phyloP scores from a whole-genome alignment of 345 rosid genomes.

The Erodium maritimum region DNA sequence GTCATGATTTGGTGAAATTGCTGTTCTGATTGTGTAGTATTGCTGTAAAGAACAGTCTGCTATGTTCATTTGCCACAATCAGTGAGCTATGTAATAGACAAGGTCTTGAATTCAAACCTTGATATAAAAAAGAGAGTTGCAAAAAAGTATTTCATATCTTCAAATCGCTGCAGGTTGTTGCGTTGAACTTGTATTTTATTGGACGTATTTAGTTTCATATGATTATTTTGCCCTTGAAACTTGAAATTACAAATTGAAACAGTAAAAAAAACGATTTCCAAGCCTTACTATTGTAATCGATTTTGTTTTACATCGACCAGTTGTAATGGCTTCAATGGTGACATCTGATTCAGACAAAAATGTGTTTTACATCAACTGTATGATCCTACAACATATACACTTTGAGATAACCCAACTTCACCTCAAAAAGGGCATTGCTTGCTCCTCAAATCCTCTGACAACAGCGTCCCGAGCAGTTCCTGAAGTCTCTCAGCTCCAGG shows the following conservation, averaged over 20 bases:
- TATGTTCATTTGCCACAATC: not conserved
- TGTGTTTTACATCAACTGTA: conserved; percentile 12
- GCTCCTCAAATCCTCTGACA: conserved; percentile 45
- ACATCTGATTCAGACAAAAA: not conserved
- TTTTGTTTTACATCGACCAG: no score
- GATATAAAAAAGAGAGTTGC: no score
- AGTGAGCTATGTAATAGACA: no score
- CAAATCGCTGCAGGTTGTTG: no score
- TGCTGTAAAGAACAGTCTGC: not conserved
- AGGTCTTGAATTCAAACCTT: no score
- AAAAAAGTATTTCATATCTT: no score
- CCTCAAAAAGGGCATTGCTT: conserved; percentile 38
- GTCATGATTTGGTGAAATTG: not conserved
- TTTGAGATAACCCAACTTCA: conserved; percentile 11
- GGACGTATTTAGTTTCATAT: no score
- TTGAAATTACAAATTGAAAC: no score
- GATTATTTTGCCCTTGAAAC: no score
- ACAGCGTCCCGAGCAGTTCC: conserved; percentile 35
- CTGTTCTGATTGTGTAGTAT: not conserved
- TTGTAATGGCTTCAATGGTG: not conserved
- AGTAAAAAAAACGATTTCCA: no score
- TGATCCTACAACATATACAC: conserved; percentile 26
- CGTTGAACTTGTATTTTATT: no score
- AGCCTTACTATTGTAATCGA: no score
- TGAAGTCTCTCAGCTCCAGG: conserved; percentile 63